Evolutionary conservation across 2,329 filamentous ascomycete species (phyloP), one percentile per base, ranked within the genome.

Genomic region (Magnaporthiopsis rhizophila): DNA sequence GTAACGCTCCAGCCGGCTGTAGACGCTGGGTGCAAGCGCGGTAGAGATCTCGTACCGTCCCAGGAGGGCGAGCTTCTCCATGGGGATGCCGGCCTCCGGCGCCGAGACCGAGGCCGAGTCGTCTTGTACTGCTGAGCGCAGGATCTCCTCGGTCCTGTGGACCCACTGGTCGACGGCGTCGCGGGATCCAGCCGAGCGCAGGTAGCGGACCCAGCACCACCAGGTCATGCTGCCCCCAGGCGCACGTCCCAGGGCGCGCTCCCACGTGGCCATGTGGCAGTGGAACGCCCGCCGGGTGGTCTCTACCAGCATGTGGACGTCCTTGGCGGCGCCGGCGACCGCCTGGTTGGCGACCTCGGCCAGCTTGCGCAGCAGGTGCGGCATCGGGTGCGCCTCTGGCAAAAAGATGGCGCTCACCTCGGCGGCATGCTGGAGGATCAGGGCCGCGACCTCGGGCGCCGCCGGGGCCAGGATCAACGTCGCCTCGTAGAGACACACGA

Each of bases 351-450:
- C 38, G 21, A 56, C 34, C 61, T 62, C 61, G 38, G 61, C 61
- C 30, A 64, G 58, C 34, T 64, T 56, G 24, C 15, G 18, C 12
- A 64, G 62, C 9, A 64, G 58, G 38, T 60, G 62, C 28, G 26
- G 58, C 38, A 64, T 32, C 24, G 62, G 62, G n/a, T 64, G 57
- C 4, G 30, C 36, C 57, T 32, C 57, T 4, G 58, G 21, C 18
- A 36, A 21, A 26, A 58, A 56, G 11, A 64, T 36, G 24, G 32
- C 26, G 13, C 57, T 38, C 26, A 64, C 59, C 15, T 64, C 62
- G 45, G 62, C 62, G 32, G 62, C 62, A 12, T 64, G 62, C 24
- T 13, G 36, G 1, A 64, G 58, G 9, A 64, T 56, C 26, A 64
- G 57, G n/a, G 45, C 45, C 9, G 58, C 38, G 5, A 64, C 38